A percentile compares a stretch with the other conserved stretches of the same genome.
Conservation (phyloP, 2,329 filamentous ascomycete species). For the Trichoderma semiorbis region DNA sequence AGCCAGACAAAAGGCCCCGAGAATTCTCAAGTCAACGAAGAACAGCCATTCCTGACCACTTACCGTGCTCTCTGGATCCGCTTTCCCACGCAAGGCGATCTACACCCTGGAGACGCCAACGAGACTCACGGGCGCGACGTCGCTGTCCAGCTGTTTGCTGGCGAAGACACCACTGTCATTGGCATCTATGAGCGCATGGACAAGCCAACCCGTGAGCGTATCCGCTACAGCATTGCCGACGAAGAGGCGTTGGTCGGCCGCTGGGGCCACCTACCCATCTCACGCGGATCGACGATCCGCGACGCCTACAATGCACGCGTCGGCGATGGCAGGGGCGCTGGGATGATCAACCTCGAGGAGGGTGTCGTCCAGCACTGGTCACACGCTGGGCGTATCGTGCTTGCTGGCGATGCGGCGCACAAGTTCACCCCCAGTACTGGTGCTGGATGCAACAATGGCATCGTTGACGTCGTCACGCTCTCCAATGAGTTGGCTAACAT, state of each 20-base stretch:
- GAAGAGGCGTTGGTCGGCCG: not conserved
- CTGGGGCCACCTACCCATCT: not conserved
- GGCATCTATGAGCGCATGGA: not conserved
- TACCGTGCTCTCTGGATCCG: not conserved
- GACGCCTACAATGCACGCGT: not conserved
- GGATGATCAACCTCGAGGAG: conserved; percentile 32
- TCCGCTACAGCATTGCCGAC: not conserved
- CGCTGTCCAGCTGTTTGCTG: not conserved
- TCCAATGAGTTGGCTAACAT: not conserved
- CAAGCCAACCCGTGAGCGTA: not conserved
- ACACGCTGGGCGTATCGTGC: conserved; percentile 28
- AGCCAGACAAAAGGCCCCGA: not conserved
- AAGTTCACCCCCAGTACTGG: conserved; percentile 34
- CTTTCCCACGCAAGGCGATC: not conserved
- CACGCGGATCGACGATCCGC: not conserved
- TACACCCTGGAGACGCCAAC: not conserved
- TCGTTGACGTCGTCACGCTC: conserved; percentile 24
- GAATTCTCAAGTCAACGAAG: not conserved
- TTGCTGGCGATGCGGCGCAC: conserved; percentile 34
- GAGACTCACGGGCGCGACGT: not conserved
- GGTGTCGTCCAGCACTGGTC: conserved; percentile 31
- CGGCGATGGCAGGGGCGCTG: conserved; percentile 4
- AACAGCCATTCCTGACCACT: not conserved
- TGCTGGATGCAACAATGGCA: conserved; percentile 31
- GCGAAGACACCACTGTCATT: not conserved